Conservation (phyloP, 2,329 filamentous ascomycete genomes). For the Macrophomina phaseolina region DNA sequence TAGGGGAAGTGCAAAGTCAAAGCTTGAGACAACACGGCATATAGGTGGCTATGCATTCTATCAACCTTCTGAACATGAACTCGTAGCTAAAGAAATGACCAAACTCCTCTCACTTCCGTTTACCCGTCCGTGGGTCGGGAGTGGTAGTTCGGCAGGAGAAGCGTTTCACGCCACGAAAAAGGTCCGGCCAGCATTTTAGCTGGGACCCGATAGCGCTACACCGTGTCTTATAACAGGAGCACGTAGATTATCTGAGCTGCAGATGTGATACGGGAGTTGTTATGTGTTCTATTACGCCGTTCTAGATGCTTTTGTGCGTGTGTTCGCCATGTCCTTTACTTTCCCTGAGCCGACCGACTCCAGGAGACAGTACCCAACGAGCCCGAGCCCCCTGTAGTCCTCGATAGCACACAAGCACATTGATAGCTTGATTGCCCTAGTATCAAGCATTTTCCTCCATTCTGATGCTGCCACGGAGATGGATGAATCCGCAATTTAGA, state of each 20-base stretch:
- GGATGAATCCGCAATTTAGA: too few relatives aligned
- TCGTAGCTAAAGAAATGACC: background rate
- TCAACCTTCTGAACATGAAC: background rate
- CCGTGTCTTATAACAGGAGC: background rate
- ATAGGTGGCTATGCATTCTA: background rate
- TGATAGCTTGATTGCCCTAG: background rate
- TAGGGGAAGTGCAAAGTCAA: background rate
- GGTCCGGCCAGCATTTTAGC: background rate
- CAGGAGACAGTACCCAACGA: background rate
- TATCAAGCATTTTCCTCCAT: too few relatives aligned
- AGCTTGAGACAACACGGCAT: background rate
- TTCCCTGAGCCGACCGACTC: background rate
- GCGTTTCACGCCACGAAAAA: too few relatives aligned
- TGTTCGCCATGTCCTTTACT: background rate
- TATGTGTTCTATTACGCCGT: slow-evolving; percentile 12
- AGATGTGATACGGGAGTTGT: background rate
- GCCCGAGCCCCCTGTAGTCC: background rate
- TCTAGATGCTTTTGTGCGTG: slow-evolving; percentile 15
- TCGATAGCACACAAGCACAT: background rate
- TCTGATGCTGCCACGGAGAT: too few relatives aligned
- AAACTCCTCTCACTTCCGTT: too few relatives aligned
- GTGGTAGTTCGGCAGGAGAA: too few relatives aligned
- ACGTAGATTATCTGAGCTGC: background rate
- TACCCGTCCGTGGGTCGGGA: too few relatives aligned
- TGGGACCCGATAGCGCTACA: background rate